Evolutionary conservation across 768 basidiomycete species (phyloP), one percentile per base, ranked within the genome.

Genomic region (Phylloporus sp.): DNA sequence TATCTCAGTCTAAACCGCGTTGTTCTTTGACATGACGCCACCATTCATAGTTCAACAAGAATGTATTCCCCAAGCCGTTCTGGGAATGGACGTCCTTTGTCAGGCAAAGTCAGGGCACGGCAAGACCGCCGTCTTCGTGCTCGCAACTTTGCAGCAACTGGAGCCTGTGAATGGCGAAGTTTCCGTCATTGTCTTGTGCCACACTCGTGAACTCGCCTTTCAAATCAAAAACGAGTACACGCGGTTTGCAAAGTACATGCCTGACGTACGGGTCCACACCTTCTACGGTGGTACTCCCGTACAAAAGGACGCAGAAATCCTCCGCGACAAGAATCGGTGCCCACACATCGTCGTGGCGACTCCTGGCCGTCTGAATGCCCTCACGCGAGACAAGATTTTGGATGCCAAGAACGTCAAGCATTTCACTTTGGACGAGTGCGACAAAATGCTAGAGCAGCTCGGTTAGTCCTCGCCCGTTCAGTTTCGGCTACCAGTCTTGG

Each of bases 361-460:
- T 14, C 96, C 96, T 40, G 96, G 96, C 59, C 87, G 96, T 50
- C 77, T 97, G 67, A 96, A 97, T 66, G 95, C 94, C 45, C 85
- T 99, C 57, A 82, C 86, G 40, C 79, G 95, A 57, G 96, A 98
- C 73, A 98, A 98, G 77, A 80, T 87, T 60, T 69, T 99, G 70
- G 91, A 96, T 65, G 89, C 90, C 55, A 89, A 89, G 72, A 84
- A 90, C 63, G 92, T 98, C 70, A 98, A 98, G 74, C 95, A 98
- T 76, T 99, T 99, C 72, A 93, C 96, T 47, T 77, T 99, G 69
- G 96, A 99, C 80, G 96, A 99, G 76, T 99, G 96, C 80, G 96
- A 99, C 80, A 99, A 99, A 82, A 97, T 99, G 92, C 87, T 99
- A 68, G 96, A 99, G 81, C 89, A 93, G 82, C 93, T 99, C 76